Base-by-base conservation (phyloP, 1,139 yeast genomes). In the Taphrina populina region DNA sequence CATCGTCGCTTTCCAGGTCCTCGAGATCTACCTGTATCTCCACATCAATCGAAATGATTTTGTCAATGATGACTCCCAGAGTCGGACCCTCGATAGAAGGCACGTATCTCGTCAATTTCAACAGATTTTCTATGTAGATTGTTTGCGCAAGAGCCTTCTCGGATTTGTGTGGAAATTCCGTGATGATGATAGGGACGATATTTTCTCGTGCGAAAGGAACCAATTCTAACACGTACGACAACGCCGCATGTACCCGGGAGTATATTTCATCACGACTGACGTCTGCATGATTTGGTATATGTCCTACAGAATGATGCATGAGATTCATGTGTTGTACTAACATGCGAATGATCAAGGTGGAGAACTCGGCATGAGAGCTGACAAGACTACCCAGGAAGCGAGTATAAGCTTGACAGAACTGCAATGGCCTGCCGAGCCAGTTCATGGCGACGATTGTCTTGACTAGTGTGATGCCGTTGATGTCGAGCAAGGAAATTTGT, bases 101-200 rank as follows among this genome's bases (percentile, higher is more conserved):
- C 13, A 51, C 60, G 23, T 52, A 52, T 11, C 56, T 43, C 11
- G 54, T 44, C 10, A 59, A 19, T 11, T 59, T 29, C n/a, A 59
- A 39, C 23, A 59, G 20, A 32, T 59, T 59, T 15, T 43, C 45
- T 15, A 59, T 46, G 33, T 59, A 59, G 32, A 54, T 44, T 24
- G 52, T 37, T 19, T 59, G 61, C 15, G 54, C 58, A 5, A 30
- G 20, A n/a, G 43, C 32, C 19, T 41, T 35, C 24, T 58, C 55
- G 21, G 55, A 53, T 36, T 59, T 56, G 51, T 59, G 58, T 23
- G 61, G 61, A 24, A 47, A 59, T 33, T 59, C 62, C 8, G 45
- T 34, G 10, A 41, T 39, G 17, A 54, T 23, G 13, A 54, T 39
- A 6, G 53, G 29, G 27, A 56, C 49, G 32, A 59, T 52, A 36